Evolutionary conservation across 441 rosid genomes (phyloP), one percentile per base, ranked within the genome.

Genomic region (Dalechampia spathulata): DNA sequence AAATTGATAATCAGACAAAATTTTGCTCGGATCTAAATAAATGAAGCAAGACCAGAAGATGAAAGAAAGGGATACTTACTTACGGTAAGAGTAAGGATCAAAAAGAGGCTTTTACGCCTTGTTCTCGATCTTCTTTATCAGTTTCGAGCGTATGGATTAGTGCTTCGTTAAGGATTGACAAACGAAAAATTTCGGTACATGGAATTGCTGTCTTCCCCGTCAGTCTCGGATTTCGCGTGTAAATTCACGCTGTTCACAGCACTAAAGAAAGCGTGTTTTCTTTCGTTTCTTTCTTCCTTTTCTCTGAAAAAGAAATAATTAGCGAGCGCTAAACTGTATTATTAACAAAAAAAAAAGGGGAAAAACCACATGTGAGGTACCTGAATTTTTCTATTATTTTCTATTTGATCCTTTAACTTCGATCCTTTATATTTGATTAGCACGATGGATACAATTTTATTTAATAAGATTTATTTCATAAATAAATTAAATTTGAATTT

Each of bases 1-100:
- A 12, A 4, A 27, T 12, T 15, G 11, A 54, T 25, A 41, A 55
- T n/a, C 16, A 10, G 37, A 26, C 8, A 39, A 15, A 52, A 13
- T 36, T 36, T 10, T n/a, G 21, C 23, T n/a, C 58, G 42, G 59
- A 55, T 55, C 59, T 55, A 37, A 17, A 26, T n/a, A 41, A 47
- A 23, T 7, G 23, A 25, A 47, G 25, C 2, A 25, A 55, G 36
- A n/a, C 11, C 13, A 19, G 13, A 14, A 34, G 14, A 52, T n/a
- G 22, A 36, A 10, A 10, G 9, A 6, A 32, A 6, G 9, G 37
- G 9, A 6, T 6, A 11, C 6, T 12, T 7, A 22, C 58, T 55
- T 41, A 55, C 59, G 2, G 39, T 28, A n/a, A 27, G 25, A 54
- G 47, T 3, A 26, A 54, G 38, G 54, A 36, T 23, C 16, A 7